phyloP scores from a whole-genome alignment of 2,329 filamentous ascomycete genomes.

The Exutisphaerella laricina region DNA sequence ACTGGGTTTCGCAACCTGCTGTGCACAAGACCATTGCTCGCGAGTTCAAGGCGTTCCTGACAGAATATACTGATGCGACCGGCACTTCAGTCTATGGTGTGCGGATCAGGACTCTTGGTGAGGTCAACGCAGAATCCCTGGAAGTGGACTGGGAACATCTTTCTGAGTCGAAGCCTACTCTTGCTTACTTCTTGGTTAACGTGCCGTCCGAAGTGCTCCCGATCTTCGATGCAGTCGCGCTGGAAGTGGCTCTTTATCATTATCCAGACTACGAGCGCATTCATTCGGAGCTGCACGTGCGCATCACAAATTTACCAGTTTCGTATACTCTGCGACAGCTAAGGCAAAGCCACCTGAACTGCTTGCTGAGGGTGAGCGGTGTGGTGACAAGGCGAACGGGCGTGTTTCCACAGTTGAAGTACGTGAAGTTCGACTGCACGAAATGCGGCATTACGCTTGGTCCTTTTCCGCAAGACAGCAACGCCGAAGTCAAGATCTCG shows the following conservation, averaged over 20 bases:
- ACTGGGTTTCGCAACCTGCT: slow-evolving; percentile 87
- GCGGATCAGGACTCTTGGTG: slow-evolving; percentile 89
- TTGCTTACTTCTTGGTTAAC: slow-evolving; percentile 95
- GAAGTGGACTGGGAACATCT: slow-evolving; percentile 96
- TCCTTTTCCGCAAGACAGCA: slow-evolving; percentile 96
- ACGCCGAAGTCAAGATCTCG: slow-evolving; percentile 89
- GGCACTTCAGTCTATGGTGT: slow-evolving; percentile 92
- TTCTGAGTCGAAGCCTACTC: slow-evolving; percentile 80
- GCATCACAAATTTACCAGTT: slow-evolving; percentile 89
- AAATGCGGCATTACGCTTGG: slow-evolving; percentile 91
- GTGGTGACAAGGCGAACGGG: slow-evolving; percentile 92
- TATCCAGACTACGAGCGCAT: slow-evolving; percentile 98
- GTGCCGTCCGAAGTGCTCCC: slow-evolving; percentile 92
- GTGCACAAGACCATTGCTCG: slow-evolving; percentile 91
- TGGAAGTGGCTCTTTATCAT: slow-evolving; percentile 92
- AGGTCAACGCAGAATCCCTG: slow-evolving; percentile 91
- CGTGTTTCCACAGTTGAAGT: slow-evolving; percentile 96
- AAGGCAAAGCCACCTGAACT: slow-evolving; percentile 93
- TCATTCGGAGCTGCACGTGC: slow-evolving; percentile 94
- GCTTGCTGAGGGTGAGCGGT: slow-evolving; percentile 85
- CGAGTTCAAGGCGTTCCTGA: slow-evolving; percentile 96
- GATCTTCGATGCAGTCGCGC: slow-evolving; percentile 92
- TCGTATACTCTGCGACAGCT: slow-evolving; percentile 93
- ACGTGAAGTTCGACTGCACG: slow-evolving; percentile 94
- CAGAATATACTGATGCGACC: slow-evolving; percentile 85